Base-by-base conservation (phyloP, 331 rosid genomes). In the Pyrus hybrid region DNA sequence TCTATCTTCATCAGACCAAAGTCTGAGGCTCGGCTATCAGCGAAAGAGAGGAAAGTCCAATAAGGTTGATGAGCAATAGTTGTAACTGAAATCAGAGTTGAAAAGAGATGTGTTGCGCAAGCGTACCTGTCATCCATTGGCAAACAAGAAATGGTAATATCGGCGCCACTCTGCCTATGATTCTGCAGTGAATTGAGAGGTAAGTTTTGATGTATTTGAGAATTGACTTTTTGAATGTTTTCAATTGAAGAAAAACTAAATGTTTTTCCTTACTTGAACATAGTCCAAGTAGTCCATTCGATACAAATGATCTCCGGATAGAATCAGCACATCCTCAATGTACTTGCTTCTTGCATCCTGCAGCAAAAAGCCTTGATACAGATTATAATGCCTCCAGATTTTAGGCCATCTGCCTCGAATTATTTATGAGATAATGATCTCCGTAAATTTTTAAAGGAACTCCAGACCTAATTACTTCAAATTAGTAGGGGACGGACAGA, bases 211-310 rank as follows among this genome's bases (percentile, higher is more conserved):
- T 51, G n/a, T 30, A n/a, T 20, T 18, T 35, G 22, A 66, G 67
- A 43, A 6, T 26, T 73, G 62, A 20, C 58, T 18, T 60, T 53
- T 22, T 25, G 26, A 33, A n/a, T 53, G 22, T 25, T 37, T 25
- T 64, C n/a, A 43, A 18, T 54, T 16, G 3, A 56, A 62, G 37
- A 25, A 66, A 26, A 76, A 63, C 12, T 63, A 25, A 8, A 45
- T 47, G 18, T 28, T n/a, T 7, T 25, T 63, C 28, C 77, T 77
- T 84, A 87, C 91, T 80, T 84, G 87, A 81, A 87, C 81, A 8
- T 75, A 93, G 81, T 92, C 97, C 96, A 88, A 88, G 47, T 92
- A 90, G 83, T 92, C 93, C 97, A 92, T 92, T 69, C 94, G 78
- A 77, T n/a, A n/a, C n/a, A n/a, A n/a, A n/a, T n/a, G n/a, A n/a